These are phyloP conservation scores for Lactifluus volemus DNA, from an alignment of 768 basidiomycete species.

Conservation along the genomic window DNA sequence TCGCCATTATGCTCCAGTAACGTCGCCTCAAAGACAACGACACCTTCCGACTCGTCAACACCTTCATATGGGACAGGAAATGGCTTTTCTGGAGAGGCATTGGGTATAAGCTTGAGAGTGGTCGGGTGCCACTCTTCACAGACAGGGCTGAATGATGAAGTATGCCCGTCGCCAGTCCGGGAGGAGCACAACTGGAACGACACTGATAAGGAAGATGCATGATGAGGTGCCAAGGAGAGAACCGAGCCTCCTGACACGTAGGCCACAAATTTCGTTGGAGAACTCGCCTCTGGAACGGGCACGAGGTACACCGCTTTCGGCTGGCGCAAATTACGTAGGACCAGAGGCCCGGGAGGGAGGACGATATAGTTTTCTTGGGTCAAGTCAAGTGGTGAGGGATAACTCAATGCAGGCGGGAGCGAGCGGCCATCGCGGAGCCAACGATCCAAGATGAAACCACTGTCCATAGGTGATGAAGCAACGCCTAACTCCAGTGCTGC, in stretches of 20 bases:
- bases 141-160: neutral
- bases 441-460: conserved; percentile 39
- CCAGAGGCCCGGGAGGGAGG: conserved; percentile 30
- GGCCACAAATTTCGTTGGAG: conserved; percentile 35
- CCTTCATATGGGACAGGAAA: conserved; percentile 68
- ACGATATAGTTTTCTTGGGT: conserved; percentile 25
- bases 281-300: conserved; percentile 29
- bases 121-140: conserved; percentile 30
- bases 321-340: conserved; percentile 38
- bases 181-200: conserved; percentile 40
- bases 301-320: conserved; percentile 42
- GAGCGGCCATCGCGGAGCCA: conserved; percentile 63
- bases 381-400: conserved; percentile 1
- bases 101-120: conserved; percentile 54
- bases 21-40: conserved; percentile 53
- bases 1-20: conserved; percentile 23
- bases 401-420: conserved; percentile 26
- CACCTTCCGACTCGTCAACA: conserved; percentile 64
- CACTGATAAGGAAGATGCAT: conserved; percentile 35
- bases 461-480: conserved; percentile 23
- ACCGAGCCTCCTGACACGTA: conserved; percentile 57
- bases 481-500: conserved; percentile 60
- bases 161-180: neutral
- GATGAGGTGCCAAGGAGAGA: conserved; percentile 40
- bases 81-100: conserved; percentile 39